Evolutionary conservation across 352 stramenopile genomes (phyloP).

Genomic region (Phytopythium helicoides): DNA sequence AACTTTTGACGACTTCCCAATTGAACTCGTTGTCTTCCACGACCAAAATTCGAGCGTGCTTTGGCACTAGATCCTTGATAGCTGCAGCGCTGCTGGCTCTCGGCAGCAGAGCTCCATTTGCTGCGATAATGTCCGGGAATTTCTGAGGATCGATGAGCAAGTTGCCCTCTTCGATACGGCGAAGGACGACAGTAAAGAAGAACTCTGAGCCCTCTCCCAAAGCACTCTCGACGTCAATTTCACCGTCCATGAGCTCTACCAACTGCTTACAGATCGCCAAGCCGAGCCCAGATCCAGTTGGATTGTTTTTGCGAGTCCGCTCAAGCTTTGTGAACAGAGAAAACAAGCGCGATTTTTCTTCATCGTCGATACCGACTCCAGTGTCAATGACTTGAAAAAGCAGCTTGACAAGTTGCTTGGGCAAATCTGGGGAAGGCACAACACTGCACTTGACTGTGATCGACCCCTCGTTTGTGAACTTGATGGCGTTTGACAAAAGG

Average conservation of each 20-base stretch:
- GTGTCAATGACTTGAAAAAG: slow-evolving; percentile 73
- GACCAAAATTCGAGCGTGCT: slow-evolving; percentile 73
- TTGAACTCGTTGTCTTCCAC: slow-evolving; percentile 91
- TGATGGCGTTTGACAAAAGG: slow-evolving; percentile 75
- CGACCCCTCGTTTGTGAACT: slow-evolving; percentile 72
- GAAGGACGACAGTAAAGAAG: slow-evolving; percentile 64
- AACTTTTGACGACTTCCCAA: slow-evolving; percentile 89
- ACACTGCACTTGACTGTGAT: slow-evolving; percentile 64
- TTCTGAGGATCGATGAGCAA: slow-evolving; percentile 36
- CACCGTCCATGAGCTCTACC: slow-evolving; percentile 66
- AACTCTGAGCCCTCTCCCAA: slow-evolving; percentile 63
- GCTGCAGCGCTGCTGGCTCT: slow-evolving; percentile 21
- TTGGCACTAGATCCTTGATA: slow-evolving; percentile 35
- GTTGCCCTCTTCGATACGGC: slow-evolving; percentile 50
- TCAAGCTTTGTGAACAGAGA: slow-evolving; percentile 68
- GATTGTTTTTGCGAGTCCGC: slow-evolving; percentile 66
- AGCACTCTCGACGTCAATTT: slow-evolving; percentile 70
- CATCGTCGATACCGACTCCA: slow-evolving; percentile 61
- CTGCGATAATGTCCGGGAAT: slow-evolving; percentile 34
- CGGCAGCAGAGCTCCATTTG: slow-evolving; percentile 6
- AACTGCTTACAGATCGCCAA: slow-evolving; percentile 77
- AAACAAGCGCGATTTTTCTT: slow-evolving; percentile 63
- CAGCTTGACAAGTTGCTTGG: slow-evolving; percentile 58
- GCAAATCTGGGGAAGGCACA: slow-evolving; percentile 49
- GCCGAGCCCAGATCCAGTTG: slow-evolving; percentile 58